These are phyloP conservation scores for Enterospora canceri DNA, from an alignment of 371 early-diverging fungal species.

Conservation along the genomic window DNA sequence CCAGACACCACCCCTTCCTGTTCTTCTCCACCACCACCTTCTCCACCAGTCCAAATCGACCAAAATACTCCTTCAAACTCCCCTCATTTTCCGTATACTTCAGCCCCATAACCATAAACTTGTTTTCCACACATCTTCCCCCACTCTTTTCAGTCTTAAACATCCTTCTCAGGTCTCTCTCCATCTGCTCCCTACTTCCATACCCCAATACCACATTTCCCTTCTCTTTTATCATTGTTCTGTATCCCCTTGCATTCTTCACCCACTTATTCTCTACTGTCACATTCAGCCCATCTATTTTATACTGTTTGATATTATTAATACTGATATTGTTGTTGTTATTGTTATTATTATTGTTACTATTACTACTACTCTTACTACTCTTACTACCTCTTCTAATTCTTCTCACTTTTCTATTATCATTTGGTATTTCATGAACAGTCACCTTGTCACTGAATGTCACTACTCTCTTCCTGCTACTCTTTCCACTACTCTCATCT, in stretches of 20 bases:
- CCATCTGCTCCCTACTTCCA: neutral
- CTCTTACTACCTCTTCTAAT: neutral
- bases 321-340: neutral
- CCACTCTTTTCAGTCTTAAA: neutral
- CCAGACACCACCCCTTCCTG: slow-evolving; percentile 43
- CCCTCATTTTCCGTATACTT: slow-evolving; percentile 48
- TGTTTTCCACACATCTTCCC: slow-evolving; percentile 4
- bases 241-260: slow-evolving; percentile 4
- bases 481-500: too few species aligned
- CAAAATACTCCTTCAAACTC: slow-evolving; percentile 34
- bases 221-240: neutral
- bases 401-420: neutral
- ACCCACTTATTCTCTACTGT: neutral
- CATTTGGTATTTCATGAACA: neutral
- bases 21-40: slow-evolving; percentile 40
- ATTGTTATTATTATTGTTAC: neutral
- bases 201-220: slow-evolving; percentile 4
- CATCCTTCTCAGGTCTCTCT: slow-evolving; percentile 4
- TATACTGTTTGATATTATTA: neutral
- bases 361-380: neutral
- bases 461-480: neutral
- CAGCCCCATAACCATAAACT: slow-evolving; percentile 38
- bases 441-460: neutral
- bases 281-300: neutral
- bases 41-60: slow-evolving; percentile 42